Evolutionary conservation across 176 grass and related monocot genomes (phyloP).

Genomic region (Phoenix roebelenii): DNA sequence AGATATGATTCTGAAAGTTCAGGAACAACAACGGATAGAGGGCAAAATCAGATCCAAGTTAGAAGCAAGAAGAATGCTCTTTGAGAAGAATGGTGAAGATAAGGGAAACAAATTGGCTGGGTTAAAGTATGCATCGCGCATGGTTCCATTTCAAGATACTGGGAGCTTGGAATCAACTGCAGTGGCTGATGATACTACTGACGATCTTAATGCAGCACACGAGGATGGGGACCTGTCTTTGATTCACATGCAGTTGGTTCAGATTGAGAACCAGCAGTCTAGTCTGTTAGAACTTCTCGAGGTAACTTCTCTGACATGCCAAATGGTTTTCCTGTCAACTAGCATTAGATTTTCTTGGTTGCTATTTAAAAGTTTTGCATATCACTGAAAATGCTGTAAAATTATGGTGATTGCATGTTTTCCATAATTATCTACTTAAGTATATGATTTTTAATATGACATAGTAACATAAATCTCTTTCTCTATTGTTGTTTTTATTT

Average conservation of each 20-base stretch:
- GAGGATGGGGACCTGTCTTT: conserved; percentile 59
- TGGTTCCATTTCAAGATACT: conserved; percentile 50
- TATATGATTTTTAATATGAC: no score
- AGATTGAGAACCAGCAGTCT: conserved; percentile 89
- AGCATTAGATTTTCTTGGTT: no score
- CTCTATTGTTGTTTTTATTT: no score
- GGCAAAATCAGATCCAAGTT: conserved; percentile 50
- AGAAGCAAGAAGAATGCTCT: conserved; percentile 46
- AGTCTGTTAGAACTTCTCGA: conserved; percentile 85
- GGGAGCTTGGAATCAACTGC: conserved; percentile 31
- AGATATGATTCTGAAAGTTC: conserved; percentile 33
- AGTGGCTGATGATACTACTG: conserved; percentile 19
- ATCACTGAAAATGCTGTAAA: no score
- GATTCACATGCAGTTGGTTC: conserved; percentile 86
- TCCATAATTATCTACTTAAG: no score
- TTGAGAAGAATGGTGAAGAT: conserved; percentile 53
- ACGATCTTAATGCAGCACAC: conserved; percentile 39
- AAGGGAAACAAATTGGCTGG: conserved; percentile 39
- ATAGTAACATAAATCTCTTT: no score
- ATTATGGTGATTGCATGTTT: no score
- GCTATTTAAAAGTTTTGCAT: no score
- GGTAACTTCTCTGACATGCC: conserved; percentile 30
- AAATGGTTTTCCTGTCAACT: no score
- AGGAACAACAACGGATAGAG: conserved; percentile 10
- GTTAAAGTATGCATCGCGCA: conserved; percentile 49